phyloP scores from a whole-genome alignment of 208 protist species.

The Trypanosomatidae sp. region DNA sequence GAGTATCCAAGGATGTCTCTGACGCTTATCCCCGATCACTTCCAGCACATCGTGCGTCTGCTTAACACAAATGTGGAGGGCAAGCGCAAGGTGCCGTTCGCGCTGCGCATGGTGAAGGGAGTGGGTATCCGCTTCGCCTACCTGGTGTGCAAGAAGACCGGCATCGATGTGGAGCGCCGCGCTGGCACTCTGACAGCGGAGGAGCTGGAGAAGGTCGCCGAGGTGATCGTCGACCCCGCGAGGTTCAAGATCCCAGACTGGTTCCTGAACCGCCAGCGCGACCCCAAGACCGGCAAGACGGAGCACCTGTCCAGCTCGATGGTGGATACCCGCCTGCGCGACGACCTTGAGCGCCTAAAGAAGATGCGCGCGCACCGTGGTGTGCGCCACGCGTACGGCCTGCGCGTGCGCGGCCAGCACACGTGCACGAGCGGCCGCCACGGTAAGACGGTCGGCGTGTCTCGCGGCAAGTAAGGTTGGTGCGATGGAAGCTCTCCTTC shows the following conservation, averaged over 20 bases:
- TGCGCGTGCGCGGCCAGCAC: slow-evolving; percentile 99
- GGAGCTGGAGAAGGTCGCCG: slow-evolving; percentile 98
- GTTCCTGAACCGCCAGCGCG: slow-evolving; percentile 99
- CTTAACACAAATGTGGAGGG: slow-evolving; percentile 99
- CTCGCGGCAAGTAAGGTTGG: slow-evolving; percentile 68
- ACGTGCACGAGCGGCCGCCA: slow-evolving; percentile 99
- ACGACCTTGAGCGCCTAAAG: slow-evolving; percentile 99
- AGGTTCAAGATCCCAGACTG: slow-evolving; percentile 99
- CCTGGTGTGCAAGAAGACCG: slow-evolving; percentile 99
- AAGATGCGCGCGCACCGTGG: slow-evolving; percentile 99
- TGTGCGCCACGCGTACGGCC: slow-evolving; percentile 98
- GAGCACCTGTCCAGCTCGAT: slow-evolving; percentile 97
- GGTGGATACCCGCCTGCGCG: slow-evolving; percentile 98
- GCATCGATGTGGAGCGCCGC: slow-evolving; percentile 97
- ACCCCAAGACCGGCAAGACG: slow-evolving; percentile 98
- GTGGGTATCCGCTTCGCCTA: slow-evolving; percentile 99
- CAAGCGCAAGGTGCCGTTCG: slow-evolving; percentile 97
- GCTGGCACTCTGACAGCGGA: slow-evolving; percentile 87
- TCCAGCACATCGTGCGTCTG: slow-evolving; percentile 99
- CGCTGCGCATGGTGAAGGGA: slow-evolving; percentile 99
- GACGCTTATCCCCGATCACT: slow-evolving; percentile 83
- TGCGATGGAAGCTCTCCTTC: neutral
- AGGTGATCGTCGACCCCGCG: slow-evolving; percentile 97
- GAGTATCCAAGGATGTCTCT: slow-evolving; percentile 31
- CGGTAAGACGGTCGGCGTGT: slow-evolving; percentile 92